Percentiles rank a stretch among this genome's conserved stretches.
Evolutionary conservation across 192 early-diverging fungal genomes (phyloP).

Genomic region (Geranomyces variabilis): DNA sequence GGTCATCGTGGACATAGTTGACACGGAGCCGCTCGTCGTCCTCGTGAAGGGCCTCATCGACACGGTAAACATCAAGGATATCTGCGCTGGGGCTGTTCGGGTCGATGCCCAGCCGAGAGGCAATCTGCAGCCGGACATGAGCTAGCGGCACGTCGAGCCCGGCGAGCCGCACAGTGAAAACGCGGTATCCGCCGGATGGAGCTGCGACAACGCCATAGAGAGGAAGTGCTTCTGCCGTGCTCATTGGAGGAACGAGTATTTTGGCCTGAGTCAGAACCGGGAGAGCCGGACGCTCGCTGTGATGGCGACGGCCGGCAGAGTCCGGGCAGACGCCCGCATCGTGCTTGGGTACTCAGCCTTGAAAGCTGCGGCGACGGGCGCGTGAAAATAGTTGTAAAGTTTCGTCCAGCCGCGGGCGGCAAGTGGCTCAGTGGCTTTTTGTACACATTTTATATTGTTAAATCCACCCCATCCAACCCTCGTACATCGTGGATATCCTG

Average conservation of each 20-base stretch:
- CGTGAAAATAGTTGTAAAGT: no score
- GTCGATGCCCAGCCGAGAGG: conserved; percentile 7
- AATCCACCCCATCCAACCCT: conserved; percentile 90
- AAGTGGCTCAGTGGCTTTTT: no score
- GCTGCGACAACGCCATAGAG: no score
- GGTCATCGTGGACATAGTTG: not conserved
- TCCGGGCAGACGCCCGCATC: no score
- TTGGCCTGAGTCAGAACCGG: no score
- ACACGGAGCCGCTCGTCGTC: not conserved
- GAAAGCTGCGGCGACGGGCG: no score
- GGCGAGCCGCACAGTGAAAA: not conserved
- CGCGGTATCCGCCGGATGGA: not conserved
- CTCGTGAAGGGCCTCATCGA: not conserved
- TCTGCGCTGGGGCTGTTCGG: not conserved
- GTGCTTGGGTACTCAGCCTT: no score
- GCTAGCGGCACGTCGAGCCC: not conserved
- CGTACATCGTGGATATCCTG: conserved; percentile 80
- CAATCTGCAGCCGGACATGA: not conserved
- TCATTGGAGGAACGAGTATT: no score
- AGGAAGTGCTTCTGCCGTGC: no score
- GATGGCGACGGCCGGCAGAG: no score
- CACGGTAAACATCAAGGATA: not conserved
- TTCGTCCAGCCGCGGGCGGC: no score
- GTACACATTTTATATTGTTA: conserved; percentile 38
- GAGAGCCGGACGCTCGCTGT: no score